Conservation (phyloP, 73 alveolate species). For the Durusdinium trenchii region DNA sequence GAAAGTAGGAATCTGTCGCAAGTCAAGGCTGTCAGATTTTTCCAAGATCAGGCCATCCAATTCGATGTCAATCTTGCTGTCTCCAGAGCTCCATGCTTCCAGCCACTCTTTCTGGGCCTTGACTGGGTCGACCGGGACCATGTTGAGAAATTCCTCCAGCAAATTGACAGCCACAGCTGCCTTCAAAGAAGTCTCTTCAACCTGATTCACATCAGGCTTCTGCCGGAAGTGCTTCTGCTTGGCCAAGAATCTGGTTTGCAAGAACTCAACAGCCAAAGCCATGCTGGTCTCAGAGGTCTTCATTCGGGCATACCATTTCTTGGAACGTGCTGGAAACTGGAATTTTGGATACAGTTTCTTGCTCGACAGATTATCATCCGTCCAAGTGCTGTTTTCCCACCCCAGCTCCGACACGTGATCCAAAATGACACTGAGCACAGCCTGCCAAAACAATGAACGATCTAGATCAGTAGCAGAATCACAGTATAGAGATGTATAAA, state of each 20-base stretch:
- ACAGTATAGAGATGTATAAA: too few species aligned
- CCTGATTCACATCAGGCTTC: background rate
- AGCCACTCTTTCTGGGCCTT: background rate
- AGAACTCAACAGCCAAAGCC: background rate
- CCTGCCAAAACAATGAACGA: too few species aligned
- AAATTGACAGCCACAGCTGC: background rate
- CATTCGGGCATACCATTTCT: background rate
- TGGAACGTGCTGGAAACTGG: constrained; percentile 5
- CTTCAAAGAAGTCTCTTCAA: background rate
- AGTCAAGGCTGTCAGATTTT: background rate
- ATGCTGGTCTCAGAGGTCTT: background rate
- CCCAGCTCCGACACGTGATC: background rate
- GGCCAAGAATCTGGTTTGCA: background rate
- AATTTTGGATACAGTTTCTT: background rate
- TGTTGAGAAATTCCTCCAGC: background rate
- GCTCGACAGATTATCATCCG: background rate
- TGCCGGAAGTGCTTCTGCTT: background rate
- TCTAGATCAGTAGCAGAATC: too few species aligned
- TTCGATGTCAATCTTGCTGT: background rate
- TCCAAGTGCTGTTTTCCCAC: background rate
- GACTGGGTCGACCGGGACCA: background rate
- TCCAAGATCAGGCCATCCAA: background rate
- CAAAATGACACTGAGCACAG: background rate
- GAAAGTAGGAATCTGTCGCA: background rate
- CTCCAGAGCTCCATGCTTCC: background rate